Percentiles rank a stretch among this genome's conserved stretches.
These are phyloP conservation scores for Artemisia tridentata DNA, from an alignment of 129 eudicot species.

Conservation along the genomic window DNA sequence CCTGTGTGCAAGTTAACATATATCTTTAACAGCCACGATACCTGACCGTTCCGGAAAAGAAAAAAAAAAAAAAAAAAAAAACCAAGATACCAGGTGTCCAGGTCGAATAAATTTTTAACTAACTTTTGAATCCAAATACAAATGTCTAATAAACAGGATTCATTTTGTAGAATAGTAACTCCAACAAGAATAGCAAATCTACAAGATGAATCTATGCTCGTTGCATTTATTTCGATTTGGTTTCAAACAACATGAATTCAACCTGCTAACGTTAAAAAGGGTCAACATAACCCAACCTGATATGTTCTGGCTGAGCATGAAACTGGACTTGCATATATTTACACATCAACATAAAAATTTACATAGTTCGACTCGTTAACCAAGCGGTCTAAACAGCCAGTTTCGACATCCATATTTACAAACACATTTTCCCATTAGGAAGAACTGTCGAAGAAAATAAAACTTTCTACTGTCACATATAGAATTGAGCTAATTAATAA, in stretches of 20 bases:
- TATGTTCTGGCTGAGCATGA: not conserved
- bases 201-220: not conserved
- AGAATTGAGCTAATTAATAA: slow-evolving; percentile 1
- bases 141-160: not conserved
- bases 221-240: not conserved
- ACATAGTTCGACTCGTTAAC: not conserved
- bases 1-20: too few relatives aligned
- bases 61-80: too few relatives aligned
- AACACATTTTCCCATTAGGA: not conserved
- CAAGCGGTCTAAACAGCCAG: not conserved
- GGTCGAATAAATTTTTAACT: too few relatives aligned
- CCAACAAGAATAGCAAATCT: too few relatives aligned
- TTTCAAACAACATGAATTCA: too few relatives aligned
- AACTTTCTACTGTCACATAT: slow-evolving; percentile 5
- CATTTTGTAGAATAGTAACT: too few relatives aligned
- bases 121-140: slow-evolving; percentile 46
- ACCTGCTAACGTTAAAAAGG: too few relatives aligned
- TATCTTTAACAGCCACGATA: too few relatives aligned
- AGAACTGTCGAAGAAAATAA: slow-evolving; percentile 1
- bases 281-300: too few relatives aligned
- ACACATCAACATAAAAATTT: not conserved
- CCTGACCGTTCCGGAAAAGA: too few relatives aligned
- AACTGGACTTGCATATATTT: not conserved
- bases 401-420: not conserved
- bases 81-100: too few relatives aligned